phyloP scores from a whole-genome alignment of 257 asterid species.

The Cruciata laevipes region DNA sequence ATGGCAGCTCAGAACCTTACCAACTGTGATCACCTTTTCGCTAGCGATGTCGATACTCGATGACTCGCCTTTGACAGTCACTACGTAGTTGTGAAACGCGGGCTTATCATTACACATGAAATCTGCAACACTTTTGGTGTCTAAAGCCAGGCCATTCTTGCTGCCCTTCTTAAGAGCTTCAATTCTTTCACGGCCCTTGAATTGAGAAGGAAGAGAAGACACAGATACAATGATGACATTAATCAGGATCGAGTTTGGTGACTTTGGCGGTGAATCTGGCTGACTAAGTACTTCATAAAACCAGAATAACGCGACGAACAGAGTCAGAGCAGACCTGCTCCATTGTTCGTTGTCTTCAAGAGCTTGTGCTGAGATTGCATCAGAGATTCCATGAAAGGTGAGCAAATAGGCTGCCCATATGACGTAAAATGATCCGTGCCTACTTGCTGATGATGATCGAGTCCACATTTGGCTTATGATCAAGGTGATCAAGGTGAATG shows the following conservation, averaged over 20 bases:
- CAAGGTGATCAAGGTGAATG: neutral
- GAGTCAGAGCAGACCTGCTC: neutral
- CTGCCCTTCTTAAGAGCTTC: neutral
- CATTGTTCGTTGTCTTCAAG: conserved; percentile 8
- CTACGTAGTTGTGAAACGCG: neutral
- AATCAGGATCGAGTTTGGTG: neutral
- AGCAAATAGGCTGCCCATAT: neutral
- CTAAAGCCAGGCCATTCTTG: neutral
- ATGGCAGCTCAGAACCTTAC: neutral
- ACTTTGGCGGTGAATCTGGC: no score
- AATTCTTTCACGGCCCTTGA: neutral
- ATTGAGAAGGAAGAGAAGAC: no score
- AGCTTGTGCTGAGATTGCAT: neutral
- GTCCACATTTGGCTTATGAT: conserved; percentile 8
- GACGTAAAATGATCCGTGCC: neutral
- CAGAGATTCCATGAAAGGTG: neutral
- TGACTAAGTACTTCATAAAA: no score
- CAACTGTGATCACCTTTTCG: neutral
- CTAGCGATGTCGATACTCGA: neutral
- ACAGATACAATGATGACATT: accelerated
- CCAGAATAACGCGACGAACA: neutral
- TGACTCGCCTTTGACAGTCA: neutral
- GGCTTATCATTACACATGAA: neutral
- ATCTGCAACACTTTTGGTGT: neutral
- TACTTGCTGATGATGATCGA: neutral